Evolutionary conservation across 106 monocot genomes (phyloP), one percentile per base, ranked within the genome.

Genomic region (Chionographis japonica): DNA sequence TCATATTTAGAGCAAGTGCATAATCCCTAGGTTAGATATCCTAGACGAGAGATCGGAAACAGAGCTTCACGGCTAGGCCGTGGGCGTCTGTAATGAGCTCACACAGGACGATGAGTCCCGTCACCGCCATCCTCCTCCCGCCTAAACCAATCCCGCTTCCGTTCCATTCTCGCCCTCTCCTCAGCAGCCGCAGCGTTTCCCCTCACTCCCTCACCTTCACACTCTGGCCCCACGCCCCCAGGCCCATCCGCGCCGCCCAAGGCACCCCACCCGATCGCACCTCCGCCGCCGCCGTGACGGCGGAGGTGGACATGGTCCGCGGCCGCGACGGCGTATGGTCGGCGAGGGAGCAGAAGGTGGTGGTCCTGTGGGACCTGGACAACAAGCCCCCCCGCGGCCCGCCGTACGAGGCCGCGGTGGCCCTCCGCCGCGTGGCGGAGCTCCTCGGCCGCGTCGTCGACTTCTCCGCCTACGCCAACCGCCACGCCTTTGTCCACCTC

Each of bases 291-390:
- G 61, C 69, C 11, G 58, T 62, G 4, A 18, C 51, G 1, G 79
- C 74, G 8, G 80, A 90, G 53, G 77, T 95, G 12, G 95, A 95
- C 52, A 86, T 95, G 89, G 62, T 81, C 55, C 84, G 74, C 6
- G 81, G 81, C 42, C 67, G 77, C 37, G 80, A 86, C 59, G 89
- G 89, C 16, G 82, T 83, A 6, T 92, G 75, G 81, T 75, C 77
- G 37, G 75, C 92, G 20, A 72, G 70, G 14, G 40, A 73, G 58
- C 81, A 68, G 16, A 81, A 72, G 10, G 92, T 90, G 2, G 86
- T 87, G 18, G 81, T 97, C 35, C 89, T 97, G 52, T 92, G 92
- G 97, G 97, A 97, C 80, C 97, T 97, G 59, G 92, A 97, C 80
- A 97, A 92, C 82, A 97, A 97, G 76, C 97, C 97, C 40, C 97